Evolutionary conservation across 805 yeast species (phyloP).

Genomic region (Pichia ethanolica): DNA sequence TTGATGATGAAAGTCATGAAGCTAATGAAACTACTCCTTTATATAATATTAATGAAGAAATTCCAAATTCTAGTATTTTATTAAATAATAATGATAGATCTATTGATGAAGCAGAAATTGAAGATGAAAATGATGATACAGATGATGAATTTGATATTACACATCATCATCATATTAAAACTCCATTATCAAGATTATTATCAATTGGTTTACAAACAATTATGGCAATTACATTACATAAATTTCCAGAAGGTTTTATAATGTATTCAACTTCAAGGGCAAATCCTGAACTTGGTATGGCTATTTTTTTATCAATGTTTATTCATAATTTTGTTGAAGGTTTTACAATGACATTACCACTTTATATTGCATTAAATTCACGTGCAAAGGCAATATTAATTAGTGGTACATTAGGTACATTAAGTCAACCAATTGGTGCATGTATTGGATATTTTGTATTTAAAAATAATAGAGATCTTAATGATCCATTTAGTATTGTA

Average conservation of each 20-base stretch:
- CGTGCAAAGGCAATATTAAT: constrained; percentile 55
- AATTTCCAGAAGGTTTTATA: constrained; percentile 91
- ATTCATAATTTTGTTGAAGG: constrained; percentile 94
- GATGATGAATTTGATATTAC: constrained; percentile 12
- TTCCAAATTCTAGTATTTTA: background rate
- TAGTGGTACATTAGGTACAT: constrained; percentile 67
- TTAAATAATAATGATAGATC: no score
- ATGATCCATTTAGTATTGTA: constrained; percentile 31
- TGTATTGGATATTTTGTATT: constrained; percentile 51
- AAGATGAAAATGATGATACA: background rate
- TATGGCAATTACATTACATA: constrained; percentile 79
- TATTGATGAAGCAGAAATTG: constrained; percentile 4
- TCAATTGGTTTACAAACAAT: constrained; percentile 89
- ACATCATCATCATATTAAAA: constrained; percentile 67
- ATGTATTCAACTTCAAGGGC: constrained; percentile 70
- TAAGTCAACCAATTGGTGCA: constrained; percentile 89
- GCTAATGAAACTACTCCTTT: background rate
- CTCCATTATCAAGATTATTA: constrained; percentile 70
- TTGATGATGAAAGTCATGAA: background rate
- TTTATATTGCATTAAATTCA: constrained; percentile 66
- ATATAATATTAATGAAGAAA: background rate
- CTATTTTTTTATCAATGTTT: constrained; percentile 76
- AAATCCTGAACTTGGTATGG: constrained; percentile 63
- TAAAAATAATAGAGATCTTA: constrained; percentile 28
- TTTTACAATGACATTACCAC: constrained; percentile 85